Evolutionary conservation across 495 filamentous ascomycete genomes (phyloP), one percentile per base, ranked within the genome.

Genomic region (Aspergillus cavernicola): DNA sequence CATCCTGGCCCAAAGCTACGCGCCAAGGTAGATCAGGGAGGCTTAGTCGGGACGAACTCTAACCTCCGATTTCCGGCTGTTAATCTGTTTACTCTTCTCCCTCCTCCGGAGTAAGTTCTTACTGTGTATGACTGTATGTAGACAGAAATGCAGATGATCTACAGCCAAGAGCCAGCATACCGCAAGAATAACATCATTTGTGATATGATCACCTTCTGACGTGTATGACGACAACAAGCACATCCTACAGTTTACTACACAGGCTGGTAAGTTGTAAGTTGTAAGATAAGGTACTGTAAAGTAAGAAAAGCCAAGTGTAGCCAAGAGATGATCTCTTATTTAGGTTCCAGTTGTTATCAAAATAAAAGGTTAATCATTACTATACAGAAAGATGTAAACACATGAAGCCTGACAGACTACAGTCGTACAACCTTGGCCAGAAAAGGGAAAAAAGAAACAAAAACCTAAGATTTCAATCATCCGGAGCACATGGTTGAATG

Each of bases 1-100:
- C n/a, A n/a, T n/a, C n/a, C n/a, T n/a, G n/a, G n/a, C n/a, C n/a
- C n/a, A n/a, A n/a, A n/a, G n/a, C 29, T 31, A 51, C 15, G 37
- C 38, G 49, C 49, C 49, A 52, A 52, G 49, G 49, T 24, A 42
- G 49, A 52, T 52, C 49, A 52, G 18, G 38, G 29, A 43, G 49
- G 38, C 39, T 52, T 51, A 29, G 26, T 31, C 26, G 26, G 26
- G 9, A 29, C 26, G 4, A 33, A 13, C 31, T 33, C 31, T 33
- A 9, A 33, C 4, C 31, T 33, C 9, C 31, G 31, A 11, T 11
- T 22, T 12, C 38, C 18, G 15, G 20, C 19, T 20, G 38, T 22
- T 23, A 38, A 2, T 19, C 13, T 38, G 5, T 38, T 20, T 19
- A 18, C 15, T 38, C n/a, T 35, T 35, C 32, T n/a, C n/a, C n/a